Evolutionary conservation across 2,329 filamentous ascomycete genomes (phyloP).

Genomic region (Xylariaceae sp.): DNA sequence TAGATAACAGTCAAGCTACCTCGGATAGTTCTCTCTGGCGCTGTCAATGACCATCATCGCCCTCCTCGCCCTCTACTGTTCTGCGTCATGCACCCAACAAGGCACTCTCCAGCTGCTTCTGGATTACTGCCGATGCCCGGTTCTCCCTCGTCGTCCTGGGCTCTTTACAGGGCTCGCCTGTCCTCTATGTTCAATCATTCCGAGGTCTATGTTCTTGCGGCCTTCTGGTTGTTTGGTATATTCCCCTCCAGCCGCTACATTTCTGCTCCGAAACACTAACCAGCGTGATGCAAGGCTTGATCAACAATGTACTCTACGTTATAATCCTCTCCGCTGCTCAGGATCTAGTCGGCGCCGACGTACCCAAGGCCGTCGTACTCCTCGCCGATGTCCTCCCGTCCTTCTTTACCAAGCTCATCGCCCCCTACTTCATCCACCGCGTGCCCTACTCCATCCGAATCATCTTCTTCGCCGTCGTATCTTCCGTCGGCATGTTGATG

Average conservation of each 20-base stretch:
- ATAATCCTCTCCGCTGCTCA: conserved; percentile 93
- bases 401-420: conserved; percentile 81
- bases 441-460: conserved; percentile 78
- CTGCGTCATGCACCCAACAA: conserved; percentile 7
- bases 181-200: conserved; percentile 60
- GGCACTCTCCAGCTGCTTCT: conserved; percentile 24
- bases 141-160: conserved; percentile 64
- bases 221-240: conserved; percentile 92
- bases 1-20: not conserved
- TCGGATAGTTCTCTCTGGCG: not conserved
- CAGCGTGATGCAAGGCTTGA: conserved; percentile 57
- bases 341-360: conserved; percentile 80
- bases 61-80: not conserved
- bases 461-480: conserved; percentile 68
- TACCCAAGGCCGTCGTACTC: conserved; percentile 89
- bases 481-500: conserved; percentile 81
- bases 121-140: conserved; percentile 54
- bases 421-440: conserved; percentile 89
- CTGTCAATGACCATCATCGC: not conserved
- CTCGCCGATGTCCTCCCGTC: conserved; percentile 90
- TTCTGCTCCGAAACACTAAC: not conserved
- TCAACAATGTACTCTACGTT: conserved; percentile 98
- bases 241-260: not conserved
- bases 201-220: conserved; percentile 67
- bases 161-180: conserved; percentile 65